phyloP scores from a whole-genome alignment of 2,329 filamentous ascomycete species.

The Penicillium sp. region DNA sequence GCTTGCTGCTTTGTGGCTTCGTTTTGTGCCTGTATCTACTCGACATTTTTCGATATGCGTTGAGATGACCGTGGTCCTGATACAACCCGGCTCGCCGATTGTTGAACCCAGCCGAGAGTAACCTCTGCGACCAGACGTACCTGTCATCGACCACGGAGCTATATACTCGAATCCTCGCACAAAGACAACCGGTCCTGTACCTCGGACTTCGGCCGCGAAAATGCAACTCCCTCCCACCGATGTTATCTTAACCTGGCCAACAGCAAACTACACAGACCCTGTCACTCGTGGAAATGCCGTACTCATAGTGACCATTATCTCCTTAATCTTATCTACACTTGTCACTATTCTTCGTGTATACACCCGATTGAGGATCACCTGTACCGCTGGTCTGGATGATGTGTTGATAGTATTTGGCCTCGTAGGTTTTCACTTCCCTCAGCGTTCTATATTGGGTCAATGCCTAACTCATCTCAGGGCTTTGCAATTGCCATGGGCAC shows the following conservation, averaged over 20 bases:
- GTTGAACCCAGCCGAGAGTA: constrained; percentile 8
- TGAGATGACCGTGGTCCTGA: constrained; percentile 19
- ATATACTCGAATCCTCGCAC: not conserved
- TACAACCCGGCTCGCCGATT: constrained; percentile 16
- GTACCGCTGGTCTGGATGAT: constrained; percentile 55
- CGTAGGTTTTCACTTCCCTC: constrained; percentile 27
- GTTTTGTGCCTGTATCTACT: not conserved
- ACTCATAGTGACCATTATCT: constrained; percentile 47
- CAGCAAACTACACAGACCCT: constrained; percentile 54
- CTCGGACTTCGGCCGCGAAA: constrained; percentile 16
- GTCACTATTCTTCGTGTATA: constrained; percentile 53
- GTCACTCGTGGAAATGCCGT: constrained; percentile 49
- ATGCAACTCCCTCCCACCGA: constrained; percentile 49
- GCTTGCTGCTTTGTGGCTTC: not conserved
- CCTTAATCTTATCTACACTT: constrained; percentile 46
- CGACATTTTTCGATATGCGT: not conserved
- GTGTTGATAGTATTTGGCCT: constrained; percentile 51
- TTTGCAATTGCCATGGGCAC: constrained; percentile 44
- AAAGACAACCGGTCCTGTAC: not conserved
- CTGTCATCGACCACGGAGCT: not conserved
- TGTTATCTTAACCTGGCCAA: constrained; percentile 51
- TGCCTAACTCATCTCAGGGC: constrained; percentile 25
- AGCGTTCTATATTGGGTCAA: not conserved
- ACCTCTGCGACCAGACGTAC: not conserved
- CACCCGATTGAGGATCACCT: constrained; percentile 51